Base-by-base conservation (phyloP, 768 basidiomycete species). In the Pisolithus albus region DNA sequence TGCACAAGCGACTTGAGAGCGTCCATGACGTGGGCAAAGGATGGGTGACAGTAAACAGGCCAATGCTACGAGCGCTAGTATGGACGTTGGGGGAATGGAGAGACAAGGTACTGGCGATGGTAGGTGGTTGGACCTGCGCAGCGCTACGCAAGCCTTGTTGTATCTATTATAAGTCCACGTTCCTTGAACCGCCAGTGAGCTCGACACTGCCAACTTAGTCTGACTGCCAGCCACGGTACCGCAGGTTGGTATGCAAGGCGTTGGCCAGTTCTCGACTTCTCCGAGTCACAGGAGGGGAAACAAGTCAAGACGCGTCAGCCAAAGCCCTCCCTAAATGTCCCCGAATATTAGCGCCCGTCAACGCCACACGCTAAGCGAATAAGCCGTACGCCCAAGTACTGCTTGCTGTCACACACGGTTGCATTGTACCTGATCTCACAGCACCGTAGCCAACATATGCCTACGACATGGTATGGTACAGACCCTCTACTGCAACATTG, bases 1-100 rank as follows among this genome's bases (percentile, higher is more conserved):
- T 86, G 83, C 50, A 88, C 79, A 65, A 90, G 81, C 48, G 85
- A 88, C 72, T 83, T 86, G 73, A 89, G 74, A 54, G 78, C 82
- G 74, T 90, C 87, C 87, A 90, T 89, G 64, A 54, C 58, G 53
- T 51, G 55, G 58, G 45, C 43, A 54, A 47, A 52, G 61, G 53
- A 47, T 15, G 2, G 51, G 58, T 13, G 55, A 61, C 49, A 62
- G 64, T 55, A 63, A 60, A 59, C 55, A 58, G 72, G 63, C 74
- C 73, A 73, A 73, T 59, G 71, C 54, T 72, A 68, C 65, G 11
- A 34, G 34, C 57, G 64, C 57, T 56, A 26, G 43, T 49, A 41
- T 47, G 47, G 46, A 45, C 58, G 51, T 52, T 30, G 59, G 59
- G 36, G 57, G 50, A 15, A 48, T 46, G 34, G 53, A 55, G 54